These are phyloP conservation scores for Rhododendron ovatum DNA, from an alignment of 148 eudicot species.

Conservation along the genomic window DNA sequence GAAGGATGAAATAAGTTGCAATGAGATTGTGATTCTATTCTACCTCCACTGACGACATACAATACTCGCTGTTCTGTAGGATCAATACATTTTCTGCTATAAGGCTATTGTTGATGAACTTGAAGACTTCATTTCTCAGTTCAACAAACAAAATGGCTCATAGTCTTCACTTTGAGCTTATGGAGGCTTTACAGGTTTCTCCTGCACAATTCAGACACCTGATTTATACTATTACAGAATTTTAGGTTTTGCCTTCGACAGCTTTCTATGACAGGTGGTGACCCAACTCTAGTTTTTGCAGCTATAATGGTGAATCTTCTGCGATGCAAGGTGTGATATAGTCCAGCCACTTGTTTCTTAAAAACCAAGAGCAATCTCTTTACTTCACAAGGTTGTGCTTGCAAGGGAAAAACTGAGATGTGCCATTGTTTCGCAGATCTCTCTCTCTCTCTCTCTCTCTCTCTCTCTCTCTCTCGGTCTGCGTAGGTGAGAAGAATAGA, in stretches of 20 bases:
- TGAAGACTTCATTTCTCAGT: constrained; percentile 55
- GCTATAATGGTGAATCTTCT: not conserved
- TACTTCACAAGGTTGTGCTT: not conserved
- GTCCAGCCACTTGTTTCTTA: not conserved
- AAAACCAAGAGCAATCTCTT: not conserved
- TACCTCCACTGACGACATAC: not conserved
- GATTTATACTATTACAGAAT: not conserved
- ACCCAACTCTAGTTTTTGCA: not conserved
- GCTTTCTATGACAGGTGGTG: not conserved
- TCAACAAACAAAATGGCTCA: constrained; percentile 18
- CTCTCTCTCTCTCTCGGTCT: not conserved
- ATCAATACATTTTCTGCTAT: constrained; percentile 75
- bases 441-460: not conserved
- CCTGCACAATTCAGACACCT: not conserved
- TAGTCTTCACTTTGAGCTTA: constrained; percentile 1
- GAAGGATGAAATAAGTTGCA: not conserved
- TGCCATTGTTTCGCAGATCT: not conserved
- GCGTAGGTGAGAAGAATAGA: not conserved
- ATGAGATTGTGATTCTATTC: not conserved
- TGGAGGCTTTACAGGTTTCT: constrained; percentile 3
- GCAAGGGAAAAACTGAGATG: not conserved
- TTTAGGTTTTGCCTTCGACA: not conserved
- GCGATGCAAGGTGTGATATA: not conserved
- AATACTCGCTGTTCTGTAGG: constrained; percentile 36
- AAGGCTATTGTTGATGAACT: constrained; percentile 68